Evolutionary conservation across 768 basidiomycete species (phyloP), one percentile per base, ranked within the genome.

Genomic region (Hemileccinum rubropunctum): DNA sequence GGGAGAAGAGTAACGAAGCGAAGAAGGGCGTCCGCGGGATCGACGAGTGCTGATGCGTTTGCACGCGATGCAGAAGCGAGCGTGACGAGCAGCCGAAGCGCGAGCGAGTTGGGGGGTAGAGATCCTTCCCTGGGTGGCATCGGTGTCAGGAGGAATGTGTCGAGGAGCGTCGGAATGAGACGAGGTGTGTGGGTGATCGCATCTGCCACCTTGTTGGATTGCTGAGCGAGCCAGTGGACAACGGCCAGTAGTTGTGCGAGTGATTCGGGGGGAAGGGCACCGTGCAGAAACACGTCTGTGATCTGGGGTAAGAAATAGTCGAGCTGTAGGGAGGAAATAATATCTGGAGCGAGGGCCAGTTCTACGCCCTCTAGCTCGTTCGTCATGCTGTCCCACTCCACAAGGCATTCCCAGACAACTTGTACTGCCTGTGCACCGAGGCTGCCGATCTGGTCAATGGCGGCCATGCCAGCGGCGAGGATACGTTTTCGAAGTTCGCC

Each of bases 391-490:
- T 84, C 75, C 84, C 85, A 88, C n/a, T 72, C 77, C 1, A 86
- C 87, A 21, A 88, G 62, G 46, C 83, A 84, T 51, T 81, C 80
- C 87, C 88, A 91, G 18, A 87, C 67, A 4, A 88, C 75, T 50
- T 89, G 86, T 8, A 89, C 74, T 0, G 87, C 88, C 11, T 74
- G 75, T 4, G 77, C 77, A 7, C 85, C 87, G 10, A 89, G 74
- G 51, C 78, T 80, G 4, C 87, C 88, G 17, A 76, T 74, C 60
- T 86, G 85, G 8, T 66, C 66, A 59, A 91, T 68, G 0, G 86
- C 86, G 51, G 84, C 82, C 11, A 84, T 70, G 1, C 83, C 88
- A 20, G 82, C 78, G 12, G 81, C 82, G 10, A 91, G 63, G 11
- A 88, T 81, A 17, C 83, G 78, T 50, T 76, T 82, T 53, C 87